phyloP scores from a whole-genome alignment of 257 asterid species.

The Fraxinus americana region DNA sequence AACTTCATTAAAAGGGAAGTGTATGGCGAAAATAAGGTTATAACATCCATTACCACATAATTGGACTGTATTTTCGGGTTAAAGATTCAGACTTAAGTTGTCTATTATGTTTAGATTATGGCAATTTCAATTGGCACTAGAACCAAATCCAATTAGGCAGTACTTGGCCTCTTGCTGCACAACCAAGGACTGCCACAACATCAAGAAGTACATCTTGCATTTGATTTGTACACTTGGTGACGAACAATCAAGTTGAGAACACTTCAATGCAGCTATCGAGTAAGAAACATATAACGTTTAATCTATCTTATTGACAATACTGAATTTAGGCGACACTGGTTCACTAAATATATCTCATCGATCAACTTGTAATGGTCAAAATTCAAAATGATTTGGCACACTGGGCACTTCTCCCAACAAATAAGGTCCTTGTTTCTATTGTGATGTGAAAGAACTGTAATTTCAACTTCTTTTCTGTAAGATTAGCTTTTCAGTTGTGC shows the following conservation, averaged over 20 bases:
- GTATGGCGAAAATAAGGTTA: not conserved
- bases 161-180: not conserved
- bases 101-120: not conserved
- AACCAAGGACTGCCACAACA: not conserved
- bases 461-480: not conserved
- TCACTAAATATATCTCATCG: not conserved
- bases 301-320: no score
- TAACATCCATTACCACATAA: not conserved
- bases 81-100: not conserved
- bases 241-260: not conserved
- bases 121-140: not conserved
- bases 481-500: not conserved
- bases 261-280: not conserved
- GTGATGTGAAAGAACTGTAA: not conserved
- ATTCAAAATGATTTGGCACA: conserved; percentile 11
- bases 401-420: conserved; percentile 5
- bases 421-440: not conserved
- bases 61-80: not conserved
- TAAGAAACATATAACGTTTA: not conserved
- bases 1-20: not conserved
- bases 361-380: not conserved
- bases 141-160: not conserved
- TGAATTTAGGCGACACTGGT: not conserved
- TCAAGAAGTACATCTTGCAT: not conserved
- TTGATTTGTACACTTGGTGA: not conserved